Evolutionary conservation across 805 yeast species (phyloP).

Genomic region (Candida silvicultrix): DNA sequence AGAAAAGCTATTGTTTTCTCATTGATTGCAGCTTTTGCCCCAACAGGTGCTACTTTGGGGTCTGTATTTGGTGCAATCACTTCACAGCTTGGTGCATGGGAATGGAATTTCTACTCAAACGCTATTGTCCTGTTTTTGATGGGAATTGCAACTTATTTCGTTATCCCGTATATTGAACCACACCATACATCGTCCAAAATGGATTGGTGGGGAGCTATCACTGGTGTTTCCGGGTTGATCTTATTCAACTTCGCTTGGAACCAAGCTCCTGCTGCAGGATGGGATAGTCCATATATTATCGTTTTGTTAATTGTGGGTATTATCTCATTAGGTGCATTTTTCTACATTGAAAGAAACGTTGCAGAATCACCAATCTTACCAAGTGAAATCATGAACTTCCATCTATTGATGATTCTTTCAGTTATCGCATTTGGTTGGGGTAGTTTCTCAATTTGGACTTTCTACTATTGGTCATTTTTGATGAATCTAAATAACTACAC

Average conservation of each 20-base stretch:
- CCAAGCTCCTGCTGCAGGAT: slow-evolving; percentile 70
- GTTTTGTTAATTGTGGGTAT: slow-evolving; percentile 48
- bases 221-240: slow-evolving; percentile 56
- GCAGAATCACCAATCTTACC: slow-evolving; percentile 48
- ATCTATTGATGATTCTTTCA: slow-evolving; percentile 41
- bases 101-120: slow-evolving; percentile 42
- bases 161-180: slow-evolving; percentile 26
- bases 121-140: slow-evolving; percentile 28
- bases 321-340: slow-evolving; percentile 37
- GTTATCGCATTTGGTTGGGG: slow-evolving; percentile 68
- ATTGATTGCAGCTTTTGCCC: slow-evolving; percentile 52
- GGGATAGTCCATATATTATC: slow-evolving; percentile 54
- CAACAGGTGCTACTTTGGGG: slow-evolving; percentile 52
- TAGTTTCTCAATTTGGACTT: slow-evolving; percentile 70
- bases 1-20: slow-evolving; percentile 49
- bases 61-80: slow-evolving; percentile 44
- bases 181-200: slow-evolving; percentile 22
- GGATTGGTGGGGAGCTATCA: slow-evolving; percentile 47
- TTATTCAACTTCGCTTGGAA: slow-evolving; percentile 66
- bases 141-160: slow-evolving; percentile 23
- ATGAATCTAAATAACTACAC: slow-evolving; percentile 43
- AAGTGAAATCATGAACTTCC: slow-evolving; percentile 33
- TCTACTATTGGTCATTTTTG: slow-evolving; percentile 48
- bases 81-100: slow-evolving; percentile 38
- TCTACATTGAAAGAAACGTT: slow-evolving; percentile 39